Evolutionary conservation across 2,329 filamentous ascomycete species (phyloP), one percentile per base, ranked within the genome.

Genomic region (Calonectria henricotiae): DNA sequence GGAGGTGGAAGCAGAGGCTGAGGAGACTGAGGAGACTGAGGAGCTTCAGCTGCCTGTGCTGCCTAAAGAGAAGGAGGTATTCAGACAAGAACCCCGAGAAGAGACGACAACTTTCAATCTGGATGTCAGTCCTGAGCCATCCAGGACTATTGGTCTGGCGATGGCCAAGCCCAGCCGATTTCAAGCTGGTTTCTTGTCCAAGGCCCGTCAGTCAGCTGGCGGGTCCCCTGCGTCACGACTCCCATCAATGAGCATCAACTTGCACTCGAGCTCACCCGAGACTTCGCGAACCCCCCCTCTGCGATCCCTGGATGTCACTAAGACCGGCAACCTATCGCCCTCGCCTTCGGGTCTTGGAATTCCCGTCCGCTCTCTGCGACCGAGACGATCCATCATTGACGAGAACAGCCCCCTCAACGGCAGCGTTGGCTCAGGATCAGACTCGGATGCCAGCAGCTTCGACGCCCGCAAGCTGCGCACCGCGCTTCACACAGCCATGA

Each of bases 141-240:
- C 80, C 15, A 81, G 68, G 17, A 80, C 73, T 13, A 58, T 13
- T 11, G 51, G 51, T 5, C 51, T 58, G 54, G 71, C 74, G 54
- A 66, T 78, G 17, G 75, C 82, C 39, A 93, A 93, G 76, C 89
- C 89, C 62, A 93, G 89, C 82, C 90, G 96, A 49, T 98, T 98
- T 84, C 94, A 97, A 77, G 89, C 95, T 2, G 96, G 96, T 5
- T 98, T 98, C 81, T 84, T 98, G 27, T 91, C 93, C 84, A 89
- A 89, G 79, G 77, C 82, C 46, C 82, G 84, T 49, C 77, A 80
- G 2, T 84, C 85, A 2, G 78, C 83, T 43, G 82, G 82, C 2
- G 91, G 89, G 62, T 94, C 93, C 3, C 92, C 93, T 4, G 82
- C 89, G 5, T 87, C 89, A 15, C 83, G 84, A 15, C 84, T 88